phyloP scores from a whole-genome alignment of 2,329 filamentous ascomycete species.

The Didymella exigua region DNA sequence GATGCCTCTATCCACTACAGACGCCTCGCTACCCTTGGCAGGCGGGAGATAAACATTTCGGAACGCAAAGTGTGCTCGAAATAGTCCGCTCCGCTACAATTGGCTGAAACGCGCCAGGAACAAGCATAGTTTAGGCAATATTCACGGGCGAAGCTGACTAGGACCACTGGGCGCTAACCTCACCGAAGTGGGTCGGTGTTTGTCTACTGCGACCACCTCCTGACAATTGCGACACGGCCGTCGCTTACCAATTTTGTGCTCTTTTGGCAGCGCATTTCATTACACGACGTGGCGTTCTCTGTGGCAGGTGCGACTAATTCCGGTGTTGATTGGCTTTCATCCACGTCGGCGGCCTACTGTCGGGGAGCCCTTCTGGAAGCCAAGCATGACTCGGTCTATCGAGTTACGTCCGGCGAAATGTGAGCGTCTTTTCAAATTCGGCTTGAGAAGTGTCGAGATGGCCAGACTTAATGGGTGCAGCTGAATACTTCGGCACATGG shows the following conservation, averaged over 20 bases:
- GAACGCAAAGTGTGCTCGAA: not conserved
- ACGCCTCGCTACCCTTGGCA: constrained; percentile 4
- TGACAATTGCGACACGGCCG: constrained; percentile 1
- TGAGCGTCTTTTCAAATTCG: not conserved
- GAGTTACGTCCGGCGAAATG: not conserved
- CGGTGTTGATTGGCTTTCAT: not conserved
- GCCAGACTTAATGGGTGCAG: constrained; percentile 3
- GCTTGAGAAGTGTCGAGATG: not conserved
- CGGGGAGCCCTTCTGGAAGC: not conserved
- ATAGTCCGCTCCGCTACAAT: constrained; percentile 7
- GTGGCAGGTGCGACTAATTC: not conserved
- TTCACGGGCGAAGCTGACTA: constrained; percentile 1
- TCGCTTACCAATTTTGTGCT: constrained; percentile 1
- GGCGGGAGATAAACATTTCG: constrained; percentile 10
- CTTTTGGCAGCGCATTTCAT: not conserved
- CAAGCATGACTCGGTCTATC: constrained; percentile 8
- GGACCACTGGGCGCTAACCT: not conserved
- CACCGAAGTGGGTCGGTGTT: constrained; percentile 5
- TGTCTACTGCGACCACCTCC: constrained; percentile 1
- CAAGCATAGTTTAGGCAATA: constrained; percentile 5
- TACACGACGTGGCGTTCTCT: constrained; percentile 10
- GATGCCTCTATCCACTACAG: constrained; percentile 10
- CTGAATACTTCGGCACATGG: constrained; percentile 1
- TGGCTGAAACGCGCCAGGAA: constrained; percentile 17
- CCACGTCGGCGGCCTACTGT: not conserved